Evolutionary conservation across 2,329 filamentous ascomycete species (phyloP).

Genomic region (Pestalotiopsis sp.): DNA sequence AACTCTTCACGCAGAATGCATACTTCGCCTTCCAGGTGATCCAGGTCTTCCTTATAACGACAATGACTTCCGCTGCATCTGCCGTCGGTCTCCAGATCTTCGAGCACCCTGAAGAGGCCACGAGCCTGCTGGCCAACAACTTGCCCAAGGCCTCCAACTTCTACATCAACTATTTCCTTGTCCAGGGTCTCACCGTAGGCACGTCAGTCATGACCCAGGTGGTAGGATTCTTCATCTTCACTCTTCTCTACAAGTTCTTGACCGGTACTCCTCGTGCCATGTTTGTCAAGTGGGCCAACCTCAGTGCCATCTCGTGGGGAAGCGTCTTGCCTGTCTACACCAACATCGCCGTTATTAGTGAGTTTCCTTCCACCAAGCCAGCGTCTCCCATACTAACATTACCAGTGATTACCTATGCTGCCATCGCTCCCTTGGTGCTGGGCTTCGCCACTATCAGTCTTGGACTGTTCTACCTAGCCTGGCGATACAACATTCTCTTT

Average conservation of each 20-base stretch:
- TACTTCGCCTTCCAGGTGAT: conserved; percentile 92
- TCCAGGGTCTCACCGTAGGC: conserved; percentile 84
- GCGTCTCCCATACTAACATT: conserved; percentile 19
- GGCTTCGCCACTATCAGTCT: conserved; percentile 81
- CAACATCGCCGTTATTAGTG: conserved; percentile 78
- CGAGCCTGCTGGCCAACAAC: conserved; percentile 69
- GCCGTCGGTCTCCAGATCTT: conserved; percentile 67
- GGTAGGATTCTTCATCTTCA: conserved; percentile 72
- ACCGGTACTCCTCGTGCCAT: conserved; percentile 79
- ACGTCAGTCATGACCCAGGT: conserved; percentile 73
- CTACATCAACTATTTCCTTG: conserved; percentile 92
- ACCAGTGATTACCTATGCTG: conserved; percentile 79
- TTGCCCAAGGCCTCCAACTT: conserved; percentile 89
- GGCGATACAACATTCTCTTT: conserved; percentile 88
- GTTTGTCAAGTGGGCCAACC: conserved; percentile 75
- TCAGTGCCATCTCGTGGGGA: conserved; percentile 80
- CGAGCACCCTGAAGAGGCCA: conserved; percentile 61
- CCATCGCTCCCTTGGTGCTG: conserved; percentile 83
- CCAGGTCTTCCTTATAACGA: conserved; percentile 89
- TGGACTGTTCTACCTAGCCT: conserved; percentile 81
- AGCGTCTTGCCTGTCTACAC: conserved; percentile 81
- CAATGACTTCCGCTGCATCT: conserved; percentile 78
- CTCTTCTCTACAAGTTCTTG: conserved; percentile 72
- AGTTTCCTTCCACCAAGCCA: conserved; percentile 30
- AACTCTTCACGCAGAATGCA: conserved; percentile 86